Evolutionary conservation across 1,284 basidiomycete species (phyloP).

Genomic region (Trichosporon asahii): DNA sequence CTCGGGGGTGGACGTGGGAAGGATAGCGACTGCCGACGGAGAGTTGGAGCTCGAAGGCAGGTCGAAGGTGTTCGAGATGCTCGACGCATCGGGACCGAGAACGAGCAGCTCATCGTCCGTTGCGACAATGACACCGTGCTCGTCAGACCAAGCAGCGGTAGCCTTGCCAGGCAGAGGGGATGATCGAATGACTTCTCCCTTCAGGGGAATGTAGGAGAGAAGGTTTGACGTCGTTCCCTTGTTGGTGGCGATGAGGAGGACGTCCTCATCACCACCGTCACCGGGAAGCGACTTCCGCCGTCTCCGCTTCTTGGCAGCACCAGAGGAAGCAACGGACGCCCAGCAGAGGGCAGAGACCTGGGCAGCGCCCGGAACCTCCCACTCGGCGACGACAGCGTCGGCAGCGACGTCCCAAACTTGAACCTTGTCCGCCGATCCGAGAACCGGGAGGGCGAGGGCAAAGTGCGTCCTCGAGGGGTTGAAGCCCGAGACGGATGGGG

Average conservation of each 20-base stretch:
- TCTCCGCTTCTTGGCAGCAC: slow-evolving; percentile 35
- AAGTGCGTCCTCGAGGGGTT: slow-evolving; percentile 46
- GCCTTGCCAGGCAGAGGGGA: slow-evolving; percentile 33
- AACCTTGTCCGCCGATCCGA: slow-evolving; percentile 49
- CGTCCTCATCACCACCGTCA: slow-evolving; percentile 34
- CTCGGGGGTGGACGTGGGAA: slow-evolving; percentile 38
- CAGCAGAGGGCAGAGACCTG: slow-evolving; percentile 44
- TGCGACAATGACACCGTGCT: slow-evolving; percentile 35
- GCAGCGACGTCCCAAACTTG: slow-evolving; percentile 48
- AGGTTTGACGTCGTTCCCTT: slow-evolving; percentile 29
- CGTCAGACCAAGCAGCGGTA: slow-evolving; percentile 39
- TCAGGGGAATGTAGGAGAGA: slow-evolving; percentile 34
- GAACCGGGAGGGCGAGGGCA: slow-evolving; percentile 45
- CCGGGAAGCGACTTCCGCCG: slow-evolving; percentile 27
- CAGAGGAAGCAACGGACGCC: slow-evolving; percentile 29
- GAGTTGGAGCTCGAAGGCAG: slow-evolving; percentile 31
- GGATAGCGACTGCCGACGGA: slow-evolving; percentile 36
- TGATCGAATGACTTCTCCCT: slow-evolving; percentile 35
- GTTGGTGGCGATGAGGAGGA: slow-evolving; percentile 40
- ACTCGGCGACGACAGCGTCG: slow-evolving; percentile 47
- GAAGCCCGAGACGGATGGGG: slow-evolving; percentile 46
- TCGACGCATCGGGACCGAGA: slow-evolving; percentile 35
- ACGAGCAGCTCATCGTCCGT: slow-evolving; percentile 37
- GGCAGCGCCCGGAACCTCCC: slow-evolving; percentile 47
- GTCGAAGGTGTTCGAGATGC: slow-evolving; percentile 35